Conservation (phyloP, 305 asterid species). For the Nicotiana rustica region DNA sequence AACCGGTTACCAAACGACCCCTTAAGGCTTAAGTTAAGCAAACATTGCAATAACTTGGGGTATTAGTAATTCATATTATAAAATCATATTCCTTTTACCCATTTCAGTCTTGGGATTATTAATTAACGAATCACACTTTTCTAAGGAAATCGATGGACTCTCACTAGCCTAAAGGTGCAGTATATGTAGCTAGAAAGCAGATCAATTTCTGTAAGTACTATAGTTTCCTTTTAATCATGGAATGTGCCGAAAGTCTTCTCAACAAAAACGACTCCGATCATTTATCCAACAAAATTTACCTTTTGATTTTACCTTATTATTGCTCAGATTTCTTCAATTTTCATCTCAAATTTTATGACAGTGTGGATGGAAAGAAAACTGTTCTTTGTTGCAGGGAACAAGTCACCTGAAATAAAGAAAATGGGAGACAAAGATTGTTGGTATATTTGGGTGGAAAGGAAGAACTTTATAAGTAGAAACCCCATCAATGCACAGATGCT, state of each 20-base stretch:
- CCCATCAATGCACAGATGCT: not conserved
- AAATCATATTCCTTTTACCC: not conserved
- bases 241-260: slow-evolving; percentile 13
- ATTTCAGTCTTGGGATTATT: not conserved
- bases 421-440: not conserved
- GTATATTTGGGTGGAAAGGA: slow-evolving; percentile 26
- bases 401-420: slow-evolving; percentile 16
- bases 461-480: not conserved
- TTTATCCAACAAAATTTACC: not conserved
- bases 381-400: not conserved
- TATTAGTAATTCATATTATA: not conserved
- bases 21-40: not conserved
- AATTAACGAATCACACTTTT: not conserved
- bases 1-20: too few species aligned
- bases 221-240: not conserved
- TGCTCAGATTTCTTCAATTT: slow-evolving; percentile 9
- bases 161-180: not conserved
- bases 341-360: not conserved
- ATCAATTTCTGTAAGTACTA: not conserved
- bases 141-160: not conserved
- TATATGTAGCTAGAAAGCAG: not conserved
- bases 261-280: not conserved
- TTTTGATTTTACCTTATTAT: not conserved
- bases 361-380: not conserved
- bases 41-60: not conserved